Evolutionary conservation across 116 monocot species (phyloP).

Genomic region (Posidonia oceanica): DNA sequence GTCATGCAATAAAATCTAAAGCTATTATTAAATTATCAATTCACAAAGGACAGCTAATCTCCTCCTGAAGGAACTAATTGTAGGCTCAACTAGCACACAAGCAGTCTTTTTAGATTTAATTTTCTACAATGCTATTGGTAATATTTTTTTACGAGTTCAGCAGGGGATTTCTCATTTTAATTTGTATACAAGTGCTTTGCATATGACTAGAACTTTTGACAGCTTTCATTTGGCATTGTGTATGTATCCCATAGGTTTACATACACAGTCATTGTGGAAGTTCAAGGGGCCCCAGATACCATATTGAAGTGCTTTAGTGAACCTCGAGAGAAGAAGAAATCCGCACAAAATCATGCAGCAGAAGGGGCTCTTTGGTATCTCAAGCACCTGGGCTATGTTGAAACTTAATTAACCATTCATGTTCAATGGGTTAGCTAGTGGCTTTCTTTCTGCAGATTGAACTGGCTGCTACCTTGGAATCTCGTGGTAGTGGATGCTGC

Average conservation of each 20-base stretch:
- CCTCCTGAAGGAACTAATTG: background rate
- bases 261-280: conserved; percentile 41
- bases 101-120: background rate
- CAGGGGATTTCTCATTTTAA: background rate
- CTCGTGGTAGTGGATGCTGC: no score
- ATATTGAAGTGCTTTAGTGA: conserved; percentile 57
- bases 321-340: conserved; percentile 49
- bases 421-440: no score
- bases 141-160: background rate
- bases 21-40: background rate
- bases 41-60: background rate
- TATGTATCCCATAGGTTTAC: conserved; percentile 39
- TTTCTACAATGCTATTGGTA: background rate
- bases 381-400: conserved; percentile 25
- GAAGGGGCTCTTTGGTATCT: conserved; percentile 81
- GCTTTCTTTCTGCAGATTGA: no score
- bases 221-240: background rate
- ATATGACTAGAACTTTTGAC: background rate
- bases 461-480: no score
- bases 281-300: conserved; percentile 14
- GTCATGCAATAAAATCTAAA: background rate
- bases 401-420: background rate
- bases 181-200: background rate
- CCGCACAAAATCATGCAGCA: conserved; percentile 72
- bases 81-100: no score